Base-by-base conservation (phyloP, 2,329 filamentous ascomycete species). In the Juglanconis juglandina region DNA sequence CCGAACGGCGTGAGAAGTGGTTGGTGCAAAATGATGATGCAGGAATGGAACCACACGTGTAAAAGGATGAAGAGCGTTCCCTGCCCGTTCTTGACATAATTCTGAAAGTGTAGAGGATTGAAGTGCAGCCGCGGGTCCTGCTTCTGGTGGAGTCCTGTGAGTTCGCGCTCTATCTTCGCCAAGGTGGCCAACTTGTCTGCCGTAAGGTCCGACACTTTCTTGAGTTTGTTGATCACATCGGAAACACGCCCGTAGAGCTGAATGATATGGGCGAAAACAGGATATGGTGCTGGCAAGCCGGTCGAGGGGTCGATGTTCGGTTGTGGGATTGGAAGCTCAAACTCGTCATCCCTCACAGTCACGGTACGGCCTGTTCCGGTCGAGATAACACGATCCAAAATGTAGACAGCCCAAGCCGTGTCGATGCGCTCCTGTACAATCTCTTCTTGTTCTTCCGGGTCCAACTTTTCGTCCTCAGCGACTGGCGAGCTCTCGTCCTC, bases 341-440 rank as follows among this genome's bases (percentile, higher is more conserved):
- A 93, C 66, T 96, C 92, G 62, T 91, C 88, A 69, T 96, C 91
- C 53, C 89, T 86, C 35, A 96, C 81, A 0, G 91, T 96, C 10
- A 94, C 92, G 0, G 91, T 89, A 14, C 92, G 82, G 9, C 92
- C 92, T 0, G 91, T 95, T 0, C 92, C 92, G 0, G 90, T 94
- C 0, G 92, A 96, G 33, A 96, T 94, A 63, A 94, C 88, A 24
- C 92, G 83, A 68, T 96, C 92, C 1, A 96, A 82, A 65, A 96
- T 88, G 72, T 96, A 96, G 10, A 96, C 89, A 4, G 91, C 88
- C 92, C 92, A 96, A 66, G 96, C 92, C 0, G 92, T 94, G 68
- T 96, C 91, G 48, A 92, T 87, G 14, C 91, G 85, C 69, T 96
- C 92, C 64, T 92, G 86, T 67, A 96, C 91, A 3, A 90, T 83